Conservation (phyloP, 192 early-diverging fungal genomes). For the Oehlia diaphana region DNA sequence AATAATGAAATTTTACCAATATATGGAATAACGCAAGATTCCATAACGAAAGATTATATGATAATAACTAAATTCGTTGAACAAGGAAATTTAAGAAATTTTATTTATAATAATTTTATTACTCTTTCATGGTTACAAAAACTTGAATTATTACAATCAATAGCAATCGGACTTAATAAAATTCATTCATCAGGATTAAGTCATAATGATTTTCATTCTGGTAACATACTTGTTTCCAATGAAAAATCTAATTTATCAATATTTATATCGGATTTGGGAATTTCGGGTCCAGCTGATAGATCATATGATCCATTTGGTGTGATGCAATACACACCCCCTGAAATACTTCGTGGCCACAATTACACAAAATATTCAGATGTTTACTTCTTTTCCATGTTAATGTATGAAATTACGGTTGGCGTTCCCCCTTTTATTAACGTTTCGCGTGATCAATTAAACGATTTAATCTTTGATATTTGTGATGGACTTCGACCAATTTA, state of each 20-base stretch:
- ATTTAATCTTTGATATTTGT: slow-evolving; percentile 7
- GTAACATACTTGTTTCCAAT: slow-evolving; percentile 5
- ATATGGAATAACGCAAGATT: slow-evolving; percentile 20
- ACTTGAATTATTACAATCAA: slow-evolving; percentile 1
- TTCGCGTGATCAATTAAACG: background rate
- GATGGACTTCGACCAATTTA: background rate
- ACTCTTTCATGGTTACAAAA: slow-evolving; percentile 12
- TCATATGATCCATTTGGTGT: background rate
- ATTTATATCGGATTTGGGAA: background rate
- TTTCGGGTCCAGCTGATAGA: background rate
- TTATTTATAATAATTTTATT: background rate
- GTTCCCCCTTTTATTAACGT: background rate
- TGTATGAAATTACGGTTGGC: background rate
- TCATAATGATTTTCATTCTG: slow-evolving; percentile 14
- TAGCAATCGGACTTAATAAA: background rate
- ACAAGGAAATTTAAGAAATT: slow-evolving; percentile 5
- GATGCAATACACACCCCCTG: slow-evolving; percentile 7
- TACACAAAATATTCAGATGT: slow-evolving; percentile 1
- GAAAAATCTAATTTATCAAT: background rate
- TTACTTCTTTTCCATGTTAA: slow-evolving; percentile 17
- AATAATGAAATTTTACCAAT: slow-evolving; percentile 4
- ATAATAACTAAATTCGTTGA: slow-evolving; percentile 7
- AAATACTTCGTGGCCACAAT: background rate
- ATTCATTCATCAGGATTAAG: slow-evolving; percentile 9
- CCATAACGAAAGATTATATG: slow-evolving; percentile 20